Conservation (phyloP, 1,139 yeast species). For the Scheffersomyces cryptocercus region DNA sequence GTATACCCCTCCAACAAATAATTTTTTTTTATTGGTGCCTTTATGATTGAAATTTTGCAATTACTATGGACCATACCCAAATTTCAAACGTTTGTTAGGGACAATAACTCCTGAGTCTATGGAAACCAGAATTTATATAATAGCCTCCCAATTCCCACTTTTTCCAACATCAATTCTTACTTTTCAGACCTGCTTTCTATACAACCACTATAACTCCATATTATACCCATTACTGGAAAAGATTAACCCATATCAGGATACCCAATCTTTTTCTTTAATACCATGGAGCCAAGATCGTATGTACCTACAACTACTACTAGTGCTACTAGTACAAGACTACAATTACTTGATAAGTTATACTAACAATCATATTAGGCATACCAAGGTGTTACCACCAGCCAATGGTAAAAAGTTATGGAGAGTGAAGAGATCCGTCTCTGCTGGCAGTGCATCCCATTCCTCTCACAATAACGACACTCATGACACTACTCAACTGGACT, state of each 20-base stretch:
- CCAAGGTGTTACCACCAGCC: constrained; percentile 42
- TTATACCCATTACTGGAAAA: constrained; percentile 1
- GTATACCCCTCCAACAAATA: not conserved
- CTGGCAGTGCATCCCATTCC: constrained; percentile 5
- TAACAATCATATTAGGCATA: constrained; percentile 1
- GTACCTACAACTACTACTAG: not conserved
- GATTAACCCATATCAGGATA: not conserved
- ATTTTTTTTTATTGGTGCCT: too few relatives aligned
- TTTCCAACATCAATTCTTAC: not conserved
- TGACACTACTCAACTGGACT: constrained; percentile 13
- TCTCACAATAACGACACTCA: constrained; percentile 8
- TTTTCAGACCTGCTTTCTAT: not conserved
- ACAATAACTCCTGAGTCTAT: too few relatives aligned
- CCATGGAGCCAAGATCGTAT: not conserved
- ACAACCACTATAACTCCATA: not conserved
- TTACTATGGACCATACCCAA: too few relatives aligned
- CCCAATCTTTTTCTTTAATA: constrained; percentile 1
- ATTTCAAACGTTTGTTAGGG: too few relatives aligned
- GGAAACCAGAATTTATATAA: not conserved
- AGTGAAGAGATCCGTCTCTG: constrained; percentile 35
- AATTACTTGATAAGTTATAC: not conserved
- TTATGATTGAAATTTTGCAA: too few relatives aligned
- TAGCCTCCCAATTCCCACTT: not conserved
- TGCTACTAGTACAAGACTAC: not conserved
- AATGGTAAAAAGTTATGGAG: constrained; percentile 53